Evolutionary conservation across 192 early-diverging fungal genomes (phyloP).

Genomic region (Podila clonocystis): DNA sequence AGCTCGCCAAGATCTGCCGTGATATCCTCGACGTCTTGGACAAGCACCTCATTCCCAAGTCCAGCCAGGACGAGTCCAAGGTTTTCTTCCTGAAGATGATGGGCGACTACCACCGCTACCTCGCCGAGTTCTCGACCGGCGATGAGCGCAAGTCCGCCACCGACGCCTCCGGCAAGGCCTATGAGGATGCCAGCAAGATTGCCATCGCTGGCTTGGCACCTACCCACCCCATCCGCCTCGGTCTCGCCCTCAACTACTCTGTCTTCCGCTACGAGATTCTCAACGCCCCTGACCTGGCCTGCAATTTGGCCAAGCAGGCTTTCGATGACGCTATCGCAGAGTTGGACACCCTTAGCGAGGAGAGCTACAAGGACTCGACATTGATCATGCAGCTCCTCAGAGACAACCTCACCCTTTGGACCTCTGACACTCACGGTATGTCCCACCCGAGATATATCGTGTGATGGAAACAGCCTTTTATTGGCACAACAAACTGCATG

Average conservation of each 20-base stretch:
- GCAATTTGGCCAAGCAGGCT: slow-evolving; percentile 95
- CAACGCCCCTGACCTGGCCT: slow-evolving; percentile 97
- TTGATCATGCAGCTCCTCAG: slow-evolving; percentile 99
- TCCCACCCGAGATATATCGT: not conserved
- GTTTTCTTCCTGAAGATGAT: slow-evolving; percentile 99
- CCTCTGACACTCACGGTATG: slow-evolving; percentile 73
- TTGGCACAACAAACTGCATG: too few relatives aligned
- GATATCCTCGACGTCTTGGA: slow-evolving; percentile 94
- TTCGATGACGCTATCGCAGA: slow-evolving; percentile 99
- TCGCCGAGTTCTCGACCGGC: slow-evolving; percentile 95
- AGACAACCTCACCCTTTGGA: slow-evolving; percentile 99
- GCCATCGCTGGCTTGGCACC: slow-evolving; percentile 94
- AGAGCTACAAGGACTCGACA: slow-evolving; percentile 91
- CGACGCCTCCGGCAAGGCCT: slow-evolving; percentile 88
- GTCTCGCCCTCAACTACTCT: slow-evolving; percentile 98
- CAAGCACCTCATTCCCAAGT: slow-evolving; percentile 90
- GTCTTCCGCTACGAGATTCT: slow-evolving; percentile 99
- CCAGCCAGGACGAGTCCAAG: slow-evolving; percentile 96
- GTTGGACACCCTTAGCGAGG: slow-evolving; percentile 97
- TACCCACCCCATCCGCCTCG: slow-evolving; percentile 99
- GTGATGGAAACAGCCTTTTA: too few relatives aligned
- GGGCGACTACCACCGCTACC: slow-evolving; percentile 99
- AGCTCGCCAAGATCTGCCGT: slow-evolving; percentile 94
- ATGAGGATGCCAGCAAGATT: slow-evolving; percentile 96
- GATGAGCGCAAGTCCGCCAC: slow-evolving; percentile 88